Evolutionary conservation across 2,329 filamentous ascomycete genomes (phyloP).

Genomic region (Allantophomopsis lycopodina): DNA sequence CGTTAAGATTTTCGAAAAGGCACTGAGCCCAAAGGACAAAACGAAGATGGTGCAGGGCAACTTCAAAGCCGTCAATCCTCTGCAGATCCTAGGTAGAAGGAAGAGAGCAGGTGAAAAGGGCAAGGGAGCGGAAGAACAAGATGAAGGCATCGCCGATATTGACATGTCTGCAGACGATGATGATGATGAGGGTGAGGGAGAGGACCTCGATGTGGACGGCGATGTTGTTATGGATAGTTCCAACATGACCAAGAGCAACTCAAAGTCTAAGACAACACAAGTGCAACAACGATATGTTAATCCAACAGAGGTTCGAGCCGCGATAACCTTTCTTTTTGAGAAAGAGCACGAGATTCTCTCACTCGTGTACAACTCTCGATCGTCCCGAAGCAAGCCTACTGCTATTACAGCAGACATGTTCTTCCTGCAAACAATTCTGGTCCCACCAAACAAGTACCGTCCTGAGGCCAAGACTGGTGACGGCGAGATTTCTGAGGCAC

Average conservation of each 20-base stretch:
- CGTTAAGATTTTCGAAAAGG: constrained; percentile 86
- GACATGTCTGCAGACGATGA: constrained; percentile 34
- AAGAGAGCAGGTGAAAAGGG: constrained; percentile 24
- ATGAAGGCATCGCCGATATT: constrained; percentile 60
- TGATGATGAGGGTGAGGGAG: constrained; percentile 26
- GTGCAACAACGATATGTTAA: constrained; percentile 61
- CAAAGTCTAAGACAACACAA: constrained; percentile 23
- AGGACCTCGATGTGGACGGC: constrained; percentile 37
- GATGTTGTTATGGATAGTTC: constrained; percentile 44
- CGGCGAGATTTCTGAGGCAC: constrained; percentile 71
- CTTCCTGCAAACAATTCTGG: constrained; percentile 74
- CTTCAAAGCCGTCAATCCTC: constrained; percentile 30
- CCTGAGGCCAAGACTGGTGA: constrained; percentile 75
- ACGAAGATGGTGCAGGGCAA: constrained; percentile 59
- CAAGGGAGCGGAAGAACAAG: constrained; percentile 27
- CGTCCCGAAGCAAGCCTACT: constrained; percentile 35
- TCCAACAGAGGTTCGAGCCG: constrained; percentile 69
- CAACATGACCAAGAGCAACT: constrained; percentile 18
- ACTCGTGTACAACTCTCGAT: constrained; percentile 70
- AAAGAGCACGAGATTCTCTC: constrained; percentile 75
- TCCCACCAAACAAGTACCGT: constrained; percentile 85
- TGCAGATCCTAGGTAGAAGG: constrained; percentile 23
- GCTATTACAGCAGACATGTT: constrained; percentile 77
- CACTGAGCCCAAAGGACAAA: constrained; percentile 60
- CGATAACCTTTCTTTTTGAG: constrained; percentile 67